Evolutionary conservation across 2,329 filamentous ascomycete genomes (phyloP), one percentile per base, ranked within the genome.

Genomic region (Epichloe typhina): DNA sequence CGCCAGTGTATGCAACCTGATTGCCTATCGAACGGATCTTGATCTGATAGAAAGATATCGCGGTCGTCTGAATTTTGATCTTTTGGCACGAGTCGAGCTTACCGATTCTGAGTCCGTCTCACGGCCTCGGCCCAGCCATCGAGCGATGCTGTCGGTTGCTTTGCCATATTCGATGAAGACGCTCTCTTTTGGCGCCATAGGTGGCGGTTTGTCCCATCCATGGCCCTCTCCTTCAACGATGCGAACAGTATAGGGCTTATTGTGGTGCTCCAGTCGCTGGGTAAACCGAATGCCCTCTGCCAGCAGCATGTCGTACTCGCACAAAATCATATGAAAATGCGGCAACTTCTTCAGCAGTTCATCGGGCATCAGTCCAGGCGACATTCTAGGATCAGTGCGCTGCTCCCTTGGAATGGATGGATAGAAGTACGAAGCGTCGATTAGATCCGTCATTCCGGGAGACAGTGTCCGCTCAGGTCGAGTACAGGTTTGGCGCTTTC

Each of bases 281-380:
- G 78, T 74, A 55, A 89, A 83, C 4, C 72, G 69, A 53, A 83
- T 68, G 11, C 77, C 79, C 59, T 83, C 80, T 2, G 66, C 68
- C 9, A 80, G 70, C n/a, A 83, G 63, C 77, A 83, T 83, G 60
- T 83, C 79, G 62, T 74, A 77, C 65, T 84, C 80, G 64, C 80
- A 84, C 3, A 81, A 73, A 57, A 76, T 79, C 41, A 83, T 65
- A 17, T 82, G 69, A 3, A 83, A 63, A 15, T 75, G 73, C 0
- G 73, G 68, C 3, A 82, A 72, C 39, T 77, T 68, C 11, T 66
- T 65, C 3, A 83, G 57, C n/a, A 76, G 57, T 31, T 72, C 69
- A 55, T 80, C 73, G 0, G 72, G 62, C 51, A 80, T 79, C 7
- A 77, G 69, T 3, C 72, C 75, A 0, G 81, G 81, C 0, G 78